Percentiles rank a stretch among this genome's conserved stretches.
phyloP scores from a whole-genome alignment of 2,329 filamentous ascomycete genomes.

The Talaromyces piceae region DNA sequence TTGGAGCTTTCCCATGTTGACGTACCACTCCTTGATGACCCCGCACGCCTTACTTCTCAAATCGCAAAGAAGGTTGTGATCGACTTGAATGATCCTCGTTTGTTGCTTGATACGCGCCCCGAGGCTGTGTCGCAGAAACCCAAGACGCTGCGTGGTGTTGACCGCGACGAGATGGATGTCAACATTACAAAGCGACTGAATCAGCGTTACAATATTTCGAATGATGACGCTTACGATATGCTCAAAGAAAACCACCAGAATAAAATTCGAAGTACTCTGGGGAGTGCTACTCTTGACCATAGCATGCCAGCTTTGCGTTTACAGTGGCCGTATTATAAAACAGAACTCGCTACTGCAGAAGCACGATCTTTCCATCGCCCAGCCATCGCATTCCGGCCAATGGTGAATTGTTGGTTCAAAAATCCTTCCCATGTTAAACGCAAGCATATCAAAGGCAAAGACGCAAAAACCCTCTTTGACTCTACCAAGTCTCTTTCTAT shows the following conservation, averaged over 20 bases:
- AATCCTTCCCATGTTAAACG: slow-evolving; percentile 67
- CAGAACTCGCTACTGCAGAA: slow-evolving; percentile 65
- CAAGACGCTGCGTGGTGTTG: slow-evolving; percentile 28
- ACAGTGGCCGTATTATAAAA: slow-evolving; percentile 93
- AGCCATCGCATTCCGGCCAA: slow-evolving; percentile 62
- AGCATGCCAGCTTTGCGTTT: slow-evolving; percentile 84
- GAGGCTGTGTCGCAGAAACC: slow-evolving; percentile 52
- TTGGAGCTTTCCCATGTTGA: slow-evolving; percentile 51
- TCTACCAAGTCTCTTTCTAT: slow-evolving; percentile 76
- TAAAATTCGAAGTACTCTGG: slow-evolving; percentile 87
- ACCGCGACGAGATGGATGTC: slow-evolving; percentile 56
- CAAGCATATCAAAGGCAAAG: slow-evolving; percentile 73
- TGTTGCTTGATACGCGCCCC: slow-evolving; percentile 71
- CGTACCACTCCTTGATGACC: slow-evolving; percentile 71
- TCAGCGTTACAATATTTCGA: slow-evolving; percentile 88
- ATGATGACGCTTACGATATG: slow-evolving; percentile 90
- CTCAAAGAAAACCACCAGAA: slow-evolving; percentile 95
- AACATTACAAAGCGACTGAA: slow-evolving; percentile 66
- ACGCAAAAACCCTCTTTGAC: slow-evolving; percentile 69
- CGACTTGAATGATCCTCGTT: slow-evolving; percentile 79
- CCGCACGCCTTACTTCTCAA: slow-evolving; percentile 63
- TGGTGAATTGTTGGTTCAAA: slow-evolving; percentile 64
- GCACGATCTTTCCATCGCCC: slow-evolving; percentile 80
- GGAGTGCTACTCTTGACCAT: slow-evolving; percentile 89
- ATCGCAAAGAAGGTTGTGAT: slow-evolving; percentile 72